Base-by-base conservation (phyloP, 768 basidiomycete genomes). In the Austroboletus eburneus region DNA sequence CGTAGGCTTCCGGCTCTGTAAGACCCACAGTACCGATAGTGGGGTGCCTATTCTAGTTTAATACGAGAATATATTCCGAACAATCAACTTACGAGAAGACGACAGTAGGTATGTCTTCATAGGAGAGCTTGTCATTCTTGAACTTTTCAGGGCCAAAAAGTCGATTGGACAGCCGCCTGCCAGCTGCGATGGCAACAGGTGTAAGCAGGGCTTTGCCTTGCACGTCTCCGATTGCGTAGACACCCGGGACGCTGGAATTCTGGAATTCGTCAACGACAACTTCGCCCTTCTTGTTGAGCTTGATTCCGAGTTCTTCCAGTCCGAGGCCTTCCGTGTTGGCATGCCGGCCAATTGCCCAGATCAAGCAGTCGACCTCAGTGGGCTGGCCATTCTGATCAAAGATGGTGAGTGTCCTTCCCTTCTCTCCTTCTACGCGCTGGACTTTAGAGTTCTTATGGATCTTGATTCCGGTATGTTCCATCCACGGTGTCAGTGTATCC, bases 111-210 rank as follows among this genome's bases (percentile, higher is more conserved):
- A 99, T 93, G 63, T 97, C 80, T 27, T 84, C 76, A 64, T 98
- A 99, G 56, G 73, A 76, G 47, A 97, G 75, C 67, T 95, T 92
- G 58, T 95, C 87, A 39, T 85, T 65, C 72, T 87, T 92, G 77
- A 76, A 94, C 67, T 89, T 75, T 50, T 81, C 79, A 3, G 84
- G 83, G 9, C 96, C 96, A 59, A 91, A 99, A 38, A 98, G 69
- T 49, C 96, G 74, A 70, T 98, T 98, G 44, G 87, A 77, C 32
- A 97, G 72, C 50, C 92, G 72, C 49, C 96, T 74, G 18, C 92
- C 96, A 14, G 96, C 96, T 39, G 95, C 95, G 48, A 99, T 95
- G 34, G 96, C 96, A 9, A 99, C 96, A 14, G 96, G 96, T 4
- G 96, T 99, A 49, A 99, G 75, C 25, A 95, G 73, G 35, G 82